A percentile compares a stretch with the other conserved stretches of the same genome.
Evolutionary conservation across 768 basidiomycete genomes (phyloP).

Genomic region (Sporobolomyces pararoseus): DNA sequence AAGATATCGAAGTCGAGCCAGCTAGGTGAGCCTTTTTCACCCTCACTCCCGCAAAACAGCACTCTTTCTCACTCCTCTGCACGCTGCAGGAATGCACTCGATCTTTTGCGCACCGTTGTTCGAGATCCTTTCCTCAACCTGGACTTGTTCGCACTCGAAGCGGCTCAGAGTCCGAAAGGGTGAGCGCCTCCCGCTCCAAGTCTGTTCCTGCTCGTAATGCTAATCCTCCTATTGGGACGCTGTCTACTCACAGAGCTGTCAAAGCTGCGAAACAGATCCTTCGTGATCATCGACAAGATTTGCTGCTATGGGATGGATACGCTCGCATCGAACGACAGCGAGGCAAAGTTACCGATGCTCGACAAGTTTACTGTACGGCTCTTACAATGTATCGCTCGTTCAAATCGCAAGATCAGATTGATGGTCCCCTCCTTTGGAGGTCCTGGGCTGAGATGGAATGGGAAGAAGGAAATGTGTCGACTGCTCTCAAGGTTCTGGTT

Average conservation of each 20-base stretch:
- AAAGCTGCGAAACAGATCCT: constrained; percentile 50
- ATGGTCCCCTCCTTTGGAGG: constrained; percentile 47
- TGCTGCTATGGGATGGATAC: constrained; percentile 52
- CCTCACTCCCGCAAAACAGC: not conserved
- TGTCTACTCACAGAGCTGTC: constrained; percentile 45
- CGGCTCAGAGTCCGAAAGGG: constrained; percentile 44
- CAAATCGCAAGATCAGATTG: constrained; percentile 27
- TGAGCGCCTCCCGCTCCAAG: no score
- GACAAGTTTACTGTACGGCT: constrained; percentile 51
- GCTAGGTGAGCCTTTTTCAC: constrained; percentile 34
- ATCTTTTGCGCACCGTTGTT: constrained; percentile 37
- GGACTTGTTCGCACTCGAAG: constrained; percentile 49
- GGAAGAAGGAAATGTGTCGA: constrained; percentile 41
- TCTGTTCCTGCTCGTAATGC: not conserved
- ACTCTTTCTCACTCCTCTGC: not conserved
- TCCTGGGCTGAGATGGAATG: constrained; percentile 53
- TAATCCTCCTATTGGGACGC: not conserved
- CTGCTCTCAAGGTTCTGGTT: constrained; percentile 33
- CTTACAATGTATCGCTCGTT: constrained; percentile 46
- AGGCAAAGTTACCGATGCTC: constrained; percentile 49
- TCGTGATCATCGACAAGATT: constrained; percentile 47
- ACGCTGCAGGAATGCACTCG: constrained; percentile 41
- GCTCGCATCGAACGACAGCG: constrained; percentile 49
- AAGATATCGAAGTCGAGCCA: constrained; percentile 37
- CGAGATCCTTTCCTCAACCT: constrained; percentile 48